phyloP scores from a whole-genome alignment of 2,329 filamentous ascomycete genomes.

The Ciborinia camelliae region DNA sequence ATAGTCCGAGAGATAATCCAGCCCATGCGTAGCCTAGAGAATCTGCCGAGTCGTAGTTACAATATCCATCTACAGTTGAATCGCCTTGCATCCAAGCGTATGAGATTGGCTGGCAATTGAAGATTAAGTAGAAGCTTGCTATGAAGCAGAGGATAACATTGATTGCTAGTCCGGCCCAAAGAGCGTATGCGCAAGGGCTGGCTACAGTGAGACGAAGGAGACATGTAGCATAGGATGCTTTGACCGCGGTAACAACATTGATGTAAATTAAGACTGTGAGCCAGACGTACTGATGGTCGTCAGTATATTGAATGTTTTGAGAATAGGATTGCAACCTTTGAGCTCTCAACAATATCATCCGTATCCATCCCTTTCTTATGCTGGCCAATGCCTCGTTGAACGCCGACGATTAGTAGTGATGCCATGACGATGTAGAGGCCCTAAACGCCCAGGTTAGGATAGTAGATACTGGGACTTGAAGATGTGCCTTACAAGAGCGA shows the following conservation, averaged over 20 bases:
- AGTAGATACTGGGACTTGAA: too few species aligned
- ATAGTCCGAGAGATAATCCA: constrained; percentile 7
- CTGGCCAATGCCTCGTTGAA: constrained; percentile 16
- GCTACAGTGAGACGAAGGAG: constrained; percentile 16
- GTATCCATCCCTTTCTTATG: constrained; percentile 6
- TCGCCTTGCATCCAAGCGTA: constrained; percentile 17
- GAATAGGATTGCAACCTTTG: not conserved
- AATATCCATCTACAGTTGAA: constrained; percentile 9
- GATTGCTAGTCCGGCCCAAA: constrained; percentile 14
- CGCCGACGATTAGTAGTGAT: constrained; percentile 15
- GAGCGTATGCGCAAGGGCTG: constrained; percentile 9
- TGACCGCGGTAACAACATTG: constrained; percentile 9
- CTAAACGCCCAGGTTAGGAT: not conserved
- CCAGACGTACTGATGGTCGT: constrained; percentile 16
- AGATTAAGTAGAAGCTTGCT: constrained; percentile 14
- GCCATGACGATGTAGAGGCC: constrained; percentile 15
- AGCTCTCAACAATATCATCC: constrained; percentile 13
- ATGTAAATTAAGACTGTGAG: constrained; percentile 16
- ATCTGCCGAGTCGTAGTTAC: constrained; percentile 14
- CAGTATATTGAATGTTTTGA: not conserved
- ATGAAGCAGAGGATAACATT: constrained; percentile 16
- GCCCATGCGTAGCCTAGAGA: constrained; percentile 14
- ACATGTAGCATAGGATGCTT: constrained; percentile 17
- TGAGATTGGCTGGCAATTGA: constrained; percentile 14
- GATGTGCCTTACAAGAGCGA: not conserved